Base-by-base conservation (phyloP, 2,329 filamentous ascomycete species). In the Fusarium proliferatum region DNA sequence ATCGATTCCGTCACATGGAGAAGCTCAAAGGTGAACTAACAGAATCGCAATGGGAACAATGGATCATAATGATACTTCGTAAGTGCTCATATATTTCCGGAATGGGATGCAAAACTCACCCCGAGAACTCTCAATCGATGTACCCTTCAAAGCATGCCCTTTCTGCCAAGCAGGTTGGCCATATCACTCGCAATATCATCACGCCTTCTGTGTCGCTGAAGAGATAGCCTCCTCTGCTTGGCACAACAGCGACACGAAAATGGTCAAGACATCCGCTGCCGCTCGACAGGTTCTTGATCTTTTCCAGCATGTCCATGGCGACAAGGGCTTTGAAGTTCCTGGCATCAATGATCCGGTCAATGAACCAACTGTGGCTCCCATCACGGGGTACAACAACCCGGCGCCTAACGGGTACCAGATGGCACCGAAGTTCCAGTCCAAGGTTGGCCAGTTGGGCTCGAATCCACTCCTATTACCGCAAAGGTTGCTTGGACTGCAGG, bases 1-100 rank as follows among this genome's bases (percentile, higher is more conserved):
- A 84, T 93, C 48, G 91, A 94, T 67, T 87, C 86, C 39, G 78
- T 93, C 16, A 87, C 91, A 58, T 92, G 89, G 74, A 82, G 84
- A 55, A 91, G 92, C 76, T 91, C 90, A 3, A 93, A 92, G 80
- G 88, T 89, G 73, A 43, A 75, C 16, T 30, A 30, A 16, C 13
- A 4, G 11, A 9, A 43, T 28, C 21, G 9, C 5, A 30, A 19
- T 10, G 15, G 21, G 19, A 36, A 21, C 23, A 28, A 30, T 30
- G 11, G 30, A 39, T 15, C 6, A 39, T 56, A 23, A 60, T 73
- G 30, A 73, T 51, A 9, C 16, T 4, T 19, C 7, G 10, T 46
- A 76, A 74, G 64, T 74, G 15, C 73, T 76, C 33, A 64, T 75
- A 36, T 51, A 66, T 38, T 41, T 73, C 21, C 52, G 73, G 41